phyloP scores from a whole-genome alignment of 768 basidiomycete species.

The Thelephora ganbajun region DNA sequence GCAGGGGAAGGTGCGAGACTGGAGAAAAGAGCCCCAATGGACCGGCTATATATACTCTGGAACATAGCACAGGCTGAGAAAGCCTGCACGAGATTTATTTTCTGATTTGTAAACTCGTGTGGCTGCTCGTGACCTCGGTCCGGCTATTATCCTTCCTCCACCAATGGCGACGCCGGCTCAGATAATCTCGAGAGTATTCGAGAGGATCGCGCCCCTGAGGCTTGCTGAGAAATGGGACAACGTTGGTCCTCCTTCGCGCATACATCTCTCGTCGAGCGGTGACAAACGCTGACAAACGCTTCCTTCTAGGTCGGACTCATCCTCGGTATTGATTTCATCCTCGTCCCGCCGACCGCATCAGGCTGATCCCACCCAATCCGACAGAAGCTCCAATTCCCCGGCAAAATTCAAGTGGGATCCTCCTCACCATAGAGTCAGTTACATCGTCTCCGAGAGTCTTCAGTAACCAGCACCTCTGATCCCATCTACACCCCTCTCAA shows the following conservation, averaged over 20 bases:
- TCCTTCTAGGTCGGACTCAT: slow-evolving; percentile 17
- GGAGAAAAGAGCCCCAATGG: background rate
- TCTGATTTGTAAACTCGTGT: background rate
- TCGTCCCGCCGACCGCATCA: slow-evolving; percentile 1
- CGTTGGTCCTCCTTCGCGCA: slow-evolving; percentile 30
- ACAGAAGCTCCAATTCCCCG: slow-evolving; percentile 23
- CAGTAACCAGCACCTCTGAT: slow-evolving; percentile 1
- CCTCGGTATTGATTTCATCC: slow-evolving; percentile 12
- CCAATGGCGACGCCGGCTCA: slow-evolving; percentile 14
- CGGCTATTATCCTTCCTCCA: background rate
- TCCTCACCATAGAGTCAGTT: slow-evolving; percentile 31
- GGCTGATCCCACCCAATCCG: background rate
- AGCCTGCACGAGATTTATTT: background rate
- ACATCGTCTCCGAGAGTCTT: background rate
- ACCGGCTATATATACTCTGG: background rate
- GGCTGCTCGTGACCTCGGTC: background rate
- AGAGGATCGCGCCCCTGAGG: slow-evolving; percentile 72
- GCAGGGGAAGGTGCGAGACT: slow-evolving; percentile 6
- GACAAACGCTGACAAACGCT: slow-evolving; percentile 8
- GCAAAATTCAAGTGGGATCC: slow-evolving; percentile 17
- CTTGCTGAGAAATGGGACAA: slow-evolving; percentile 93
- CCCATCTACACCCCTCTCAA: slow-evolving; percentile 2
- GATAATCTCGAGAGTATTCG: slow-evolving; percentile 54
- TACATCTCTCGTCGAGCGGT: no score
- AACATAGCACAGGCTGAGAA: background rate